Conservation (phyloP, 169 alveolate species). For the Cryptosporidium bovis region DNA sequence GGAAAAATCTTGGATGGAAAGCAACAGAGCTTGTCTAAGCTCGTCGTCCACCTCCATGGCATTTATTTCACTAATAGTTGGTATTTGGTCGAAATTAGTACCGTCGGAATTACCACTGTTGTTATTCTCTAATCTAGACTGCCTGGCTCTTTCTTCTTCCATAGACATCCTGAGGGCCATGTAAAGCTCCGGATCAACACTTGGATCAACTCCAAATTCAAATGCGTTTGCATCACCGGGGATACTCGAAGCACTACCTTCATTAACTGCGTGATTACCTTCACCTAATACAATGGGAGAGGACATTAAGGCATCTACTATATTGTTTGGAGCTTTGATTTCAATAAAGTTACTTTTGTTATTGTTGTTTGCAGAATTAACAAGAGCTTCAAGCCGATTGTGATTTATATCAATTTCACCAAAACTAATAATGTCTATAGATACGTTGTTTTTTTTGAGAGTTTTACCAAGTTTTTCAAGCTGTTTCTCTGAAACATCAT, state of each 20-base stretch:
- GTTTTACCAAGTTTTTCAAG: slow-evolving; percentile 90
- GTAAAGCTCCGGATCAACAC: slow-evolving; percentile 90
- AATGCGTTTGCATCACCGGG: slow-evolving; percentile 63
- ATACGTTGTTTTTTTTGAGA: slow-evolving; percentile 93
- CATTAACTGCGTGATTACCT: slow-evolving; percentile 65
- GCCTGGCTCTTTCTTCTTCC: slow-evolving; percentile 67
- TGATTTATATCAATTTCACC: slow-evolving; percentile 88
- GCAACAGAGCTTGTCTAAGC: slow-evolving; percentile 74
- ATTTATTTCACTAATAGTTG: slow-evolving; percentile 59
- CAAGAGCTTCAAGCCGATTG: slow-evolving; percentile 83
- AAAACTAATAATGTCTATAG: slow-evolving; percentile 90
- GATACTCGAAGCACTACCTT: slow-evolving; percentile 77
- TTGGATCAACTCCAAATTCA: slow-evolving; percentile 89
- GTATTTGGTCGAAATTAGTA: slow-evolving; percentile 20
- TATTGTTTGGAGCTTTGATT: slow-evolving; percentile 82
- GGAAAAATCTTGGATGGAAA: slow-evolving; percentile 72
- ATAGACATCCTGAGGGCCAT: slow-evolving; percentile 85
- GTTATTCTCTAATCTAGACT: slow-evolving; percentile 20
- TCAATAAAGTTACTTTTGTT: slow-evolving; percentile 87
- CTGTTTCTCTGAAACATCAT: slow-evolving; percentile 78
- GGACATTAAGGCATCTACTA: slow-evolving; percentile 80
- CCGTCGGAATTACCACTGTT: background rate
- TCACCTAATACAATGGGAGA: slow-evolving; percentile 79
- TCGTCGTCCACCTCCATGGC: slow-evolving; percentile 76
- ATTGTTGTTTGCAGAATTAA: slow-evolving; percentile 84